Evolutionary conservation across 2,329 filamentous ascomycete species (phyloP).

Genomic region (Cladorrhinum sp.): DNA sequence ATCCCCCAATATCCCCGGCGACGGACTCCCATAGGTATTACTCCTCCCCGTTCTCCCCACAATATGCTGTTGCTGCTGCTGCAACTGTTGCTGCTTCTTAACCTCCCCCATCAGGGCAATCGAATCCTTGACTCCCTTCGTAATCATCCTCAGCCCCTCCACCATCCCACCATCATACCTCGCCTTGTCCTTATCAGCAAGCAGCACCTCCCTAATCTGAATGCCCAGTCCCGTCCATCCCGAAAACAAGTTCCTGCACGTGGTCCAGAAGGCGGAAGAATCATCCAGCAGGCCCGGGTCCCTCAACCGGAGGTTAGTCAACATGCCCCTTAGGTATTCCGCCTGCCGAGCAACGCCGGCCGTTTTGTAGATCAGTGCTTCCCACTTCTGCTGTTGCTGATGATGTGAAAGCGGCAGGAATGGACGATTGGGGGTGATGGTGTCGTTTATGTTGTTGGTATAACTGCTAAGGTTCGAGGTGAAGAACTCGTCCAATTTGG

Average conservation of each 20-base stretch:
- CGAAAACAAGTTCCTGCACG: conserved; percentile 70
- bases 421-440: background rate
- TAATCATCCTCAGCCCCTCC: conserved; percentile 70
- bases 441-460: background rate
- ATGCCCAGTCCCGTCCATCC: conserved; percentile 65
- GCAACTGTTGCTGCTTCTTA: conserved; percentile 15
- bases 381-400: background rate
- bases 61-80: background rate
- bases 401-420: background rate
- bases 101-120: conserved; percentile 61
- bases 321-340: background rate
- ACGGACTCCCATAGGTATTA: background rate
- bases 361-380: conserved; percentile 1
- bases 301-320: background rate
- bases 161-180: conserved; percentile 62
- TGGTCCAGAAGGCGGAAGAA: conserved; percentile 50
- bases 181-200: conserved; percentile 30
- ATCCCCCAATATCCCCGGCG: conserved; percentile 33
- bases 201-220: conserved; percentile 54
- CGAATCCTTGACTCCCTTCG: conserved; percentile 71
- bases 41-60: background rate
- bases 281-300: conserved; percentile 28
- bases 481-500: conserved; percentile 65
- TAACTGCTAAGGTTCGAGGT: conserved; percentile 56
- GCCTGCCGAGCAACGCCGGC: background rate